A percentile compares a stretch with the other conserved stretches of the same genome.
These are phyloP conservation scores for Arabidopsis lyrata DNA, from an alignment of 441 rosid genomes.

Conservation along the genomic window DNA sequence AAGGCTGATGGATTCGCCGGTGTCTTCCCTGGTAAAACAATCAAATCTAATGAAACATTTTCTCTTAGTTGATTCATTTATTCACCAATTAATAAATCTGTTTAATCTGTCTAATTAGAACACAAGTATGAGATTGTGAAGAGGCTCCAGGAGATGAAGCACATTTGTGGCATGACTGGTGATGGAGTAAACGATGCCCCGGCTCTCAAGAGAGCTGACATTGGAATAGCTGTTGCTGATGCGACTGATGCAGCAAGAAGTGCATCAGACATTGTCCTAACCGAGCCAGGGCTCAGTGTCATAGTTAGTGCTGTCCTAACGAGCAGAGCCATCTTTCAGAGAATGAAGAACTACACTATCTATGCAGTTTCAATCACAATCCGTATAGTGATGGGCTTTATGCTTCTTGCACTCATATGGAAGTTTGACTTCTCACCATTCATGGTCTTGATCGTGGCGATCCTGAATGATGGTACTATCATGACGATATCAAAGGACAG, in stretches of 20 bases:
- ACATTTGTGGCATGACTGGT: conserved; percentile 80
- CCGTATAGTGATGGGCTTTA: conserved; percentile 71
- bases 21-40: conserved; percentile 70
- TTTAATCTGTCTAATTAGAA: conserved; percentile 46
- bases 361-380: conserved; percentile 70
- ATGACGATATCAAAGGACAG: conserved; percentile 82
- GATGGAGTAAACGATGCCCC: conserved; percentile 85
- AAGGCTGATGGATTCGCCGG: conserved; percentile 86
- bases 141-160: conserved; percentile 66
- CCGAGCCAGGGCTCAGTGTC: conserved; percentile 78
- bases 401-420: conserved; percentile 75
- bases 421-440: conserved; percentile 77
- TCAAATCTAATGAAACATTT: not conserved
- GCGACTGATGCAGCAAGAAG: conserved; percentile 78
- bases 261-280: conserved; percentile 76
- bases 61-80: too few relatives aligned
- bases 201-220: conserved; percentile 74
- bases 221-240: conserved; percentile 76
- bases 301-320: conserved; percentile 75
- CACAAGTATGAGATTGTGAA: conserved; percentile 80
- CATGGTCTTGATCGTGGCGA: conserved; percentile 72
- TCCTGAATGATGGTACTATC: conserved; percentile 76
- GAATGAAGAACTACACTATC: conserved; percentile 76
- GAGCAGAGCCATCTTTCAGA: conserved; percentile 77
- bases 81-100: not conserved